These are phyloP conservation scores for Aspergillus transmontanensis DNA, from an alignment of 2,329 filamentous ascomycete species.

Conservation along the genomic window DNA sequence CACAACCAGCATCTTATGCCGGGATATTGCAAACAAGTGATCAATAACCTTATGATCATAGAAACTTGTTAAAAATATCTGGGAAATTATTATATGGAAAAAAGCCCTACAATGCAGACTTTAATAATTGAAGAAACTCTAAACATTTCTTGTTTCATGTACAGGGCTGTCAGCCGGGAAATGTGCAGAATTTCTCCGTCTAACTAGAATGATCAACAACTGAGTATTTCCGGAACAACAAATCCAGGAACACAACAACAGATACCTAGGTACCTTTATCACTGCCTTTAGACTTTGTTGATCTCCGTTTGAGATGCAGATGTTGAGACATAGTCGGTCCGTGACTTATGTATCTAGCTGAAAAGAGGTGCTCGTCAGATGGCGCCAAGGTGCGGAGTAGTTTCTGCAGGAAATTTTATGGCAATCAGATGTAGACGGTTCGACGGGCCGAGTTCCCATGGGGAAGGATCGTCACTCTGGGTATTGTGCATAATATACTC, in stretches of 20 bases:
- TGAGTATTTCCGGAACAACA: neutral
- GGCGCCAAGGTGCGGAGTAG: slow-evolving; percentile 9
- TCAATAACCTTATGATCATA: too few relatives aligned
- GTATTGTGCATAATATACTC: neutral
- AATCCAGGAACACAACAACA: neutral
- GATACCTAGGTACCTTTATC: fast-evolving
- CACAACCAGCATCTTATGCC: too few relatives aligned
- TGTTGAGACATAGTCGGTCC: neutral
- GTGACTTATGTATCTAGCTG: too few relatives aligned
- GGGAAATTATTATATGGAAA: neutral
- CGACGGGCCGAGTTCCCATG: slow-evolving; percentile 14
- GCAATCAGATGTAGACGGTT: neutral
- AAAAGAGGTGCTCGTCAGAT: too few relatives aligned
- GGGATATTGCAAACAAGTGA: too few relatives aligned
- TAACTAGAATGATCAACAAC: neutral
- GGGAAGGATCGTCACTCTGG: neutral
- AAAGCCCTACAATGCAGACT: too few relatives aligned
- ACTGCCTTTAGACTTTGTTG: neutral
- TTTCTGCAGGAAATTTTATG: neutral
- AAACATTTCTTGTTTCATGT: slow-evolving; percentile 13
- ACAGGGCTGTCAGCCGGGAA: neutral
- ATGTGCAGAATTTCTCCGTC: slow-evolving; percentile 3
- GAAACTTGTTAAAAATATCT: neutral
- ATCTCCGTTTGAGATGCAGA: neutral
- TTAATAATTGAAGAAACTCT: neutral